phyloP scores from a whole-genome alignment of 306 rosid genomes.

The Dalbergia oliveri region DNA sequence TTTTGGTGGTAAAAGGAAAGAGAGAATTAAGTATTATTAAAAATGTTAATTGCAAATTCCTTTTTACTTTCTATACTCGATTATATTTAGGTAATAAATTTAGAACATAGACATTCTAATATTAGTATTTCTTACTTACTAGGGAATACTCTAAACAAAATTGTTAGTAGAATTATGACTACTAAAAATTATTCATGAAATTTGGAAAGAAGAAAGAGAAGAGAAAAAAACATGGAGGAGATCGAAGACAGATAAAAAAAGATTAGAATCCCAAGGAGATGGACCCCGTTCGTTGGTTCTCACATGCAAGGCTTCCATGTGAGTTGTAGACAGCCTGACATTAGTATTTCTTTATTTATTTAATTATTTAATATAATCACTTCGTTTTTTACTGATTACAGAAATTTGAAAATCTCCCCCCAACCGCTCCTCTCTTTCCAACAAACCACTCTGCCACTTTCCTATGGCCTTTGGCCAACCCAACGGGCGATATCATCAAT shows the following conservation, averaged over 20 bases:
- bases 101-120: too few species aligned
- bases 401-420: neutral
- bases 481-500: neutral
- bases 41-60: too few species aligned
- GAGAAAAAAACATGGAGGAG: neutral
- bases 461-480: neutral
- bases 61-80: too few species aligned
- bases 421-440: too few species aligned
- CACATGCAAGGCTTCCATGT: neutral
- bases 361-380: neutral
- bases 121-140: too few species aligned
- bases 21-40: too few species aligned
- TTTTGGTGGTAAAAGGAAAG: too few species aligned
- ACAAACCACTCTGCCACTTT: too few species aligned
- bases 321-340: slow-evolving; percentile 9
- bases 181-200: too few species aligned
- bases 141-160: too few species aligned
- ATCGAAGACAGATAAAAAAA: slow-evolving; percentile 36
- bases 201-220: neutral
- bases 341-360: neutral
- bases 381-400: neutral
- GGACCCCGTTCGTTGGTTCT: slow-evolving; percentile 33
- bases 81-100: too few species aligned
- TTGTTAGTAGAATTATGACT: too few species aligned
- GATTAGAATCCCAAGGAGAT: slow-evolving; percentile 1